These are phyloP conservation scores for Lactarius psammicola DNA, from an alignment of 768 basidiomycete species.

Conservation along the genomic window DNA sequence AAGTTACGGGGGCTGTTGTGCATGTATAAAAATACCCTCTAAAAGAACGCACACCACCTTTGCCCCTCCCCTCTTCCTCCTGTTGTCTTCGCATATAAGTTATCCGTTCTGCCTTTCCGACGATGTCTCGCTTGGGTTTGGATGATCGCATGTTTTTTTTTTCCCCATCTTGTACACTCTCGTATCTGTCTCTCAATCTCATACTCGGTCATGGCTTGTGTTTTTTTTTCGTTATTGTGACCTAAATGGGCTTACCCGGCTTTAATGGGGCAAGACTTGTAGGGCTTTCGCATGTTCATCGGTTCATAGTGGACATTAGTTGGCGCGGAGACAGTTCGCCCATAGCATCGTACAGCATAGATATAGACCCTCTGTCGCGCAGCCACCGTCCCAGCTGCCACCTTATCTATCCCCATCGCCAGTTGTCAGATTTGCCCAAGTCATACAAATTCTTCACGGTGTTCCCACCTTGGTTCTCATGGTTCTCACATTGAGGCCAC, in stretches of 20 bases:
- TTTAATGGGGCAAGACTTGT: background rate
- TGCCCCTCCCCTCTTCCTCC: background rate
- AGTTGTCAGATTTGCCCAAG: too few species aligned
- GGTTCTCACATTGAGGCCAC: background rate
- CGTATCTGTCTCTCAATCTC: slow-evolving; percentile 1
- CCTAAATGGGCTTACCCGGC: background rate
- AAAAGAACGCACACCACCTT: background rate
- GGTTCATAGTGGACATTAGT: background rate
- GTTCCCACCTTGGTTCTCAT: too few species aligned
- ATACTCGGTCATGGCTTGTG: background rate
- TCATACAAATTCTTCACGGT: background rate
- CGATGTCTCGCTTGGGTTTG: slow-evolving; percentile 4
- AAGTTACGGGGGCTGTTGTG: slow-evolving; percentile 7
- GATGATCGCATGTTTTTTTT: slow-evolving; percentile 3
- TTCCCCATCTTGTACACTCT: background rate
- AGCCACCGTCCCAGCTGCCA: background rate
- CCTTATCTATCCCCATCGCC: background rate
- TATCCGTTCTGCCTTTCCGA: slow-evolving; percentile 18
- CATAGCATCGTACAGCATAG: background rate
- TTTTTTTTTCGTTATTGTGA: background rate
- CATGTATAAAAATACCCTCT: slow-evolving; percentile 4
- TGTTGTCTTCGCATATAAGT: slow-evolving; percentile 22
- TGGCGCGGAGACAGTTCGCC: background rate
- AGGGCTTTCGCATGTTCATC: background rate
- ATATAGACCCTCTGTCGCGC: background rate